Percentiles rank a stretch among this genome's conserved stretches.
These are phyloP conservation scores for Colletotrichum brevisporum DNA, from an alignment of 2,329 filamentous ascomycete genomes.

Conservation along the genomic window DNA sequence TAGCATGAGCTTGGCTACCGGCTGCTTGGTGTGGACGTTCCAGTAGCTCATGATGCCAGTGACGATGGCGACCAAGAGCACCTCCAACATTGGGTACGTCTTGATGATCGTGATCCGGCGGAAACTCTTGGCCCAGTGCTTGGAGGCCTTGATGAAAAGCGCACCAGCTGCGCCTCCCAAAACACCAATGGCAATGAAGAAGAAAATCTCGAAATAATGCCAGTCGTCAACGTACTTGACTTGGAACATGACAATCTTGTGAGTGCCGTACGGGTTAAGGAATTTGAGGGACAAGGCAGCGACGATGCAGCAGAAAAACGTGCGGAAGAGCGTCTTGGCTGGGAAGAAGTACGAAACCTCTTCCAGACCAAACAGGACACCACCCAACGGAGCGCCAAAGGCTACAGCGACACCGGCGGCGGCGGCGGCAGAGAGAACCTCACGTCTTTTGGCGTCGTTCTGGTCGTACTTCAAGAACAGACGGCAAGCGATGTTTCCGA, in stretches of 20 bases:
- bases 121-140: conserved; percentile 90
- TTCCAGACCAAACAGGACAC: conserved; percentile 92
- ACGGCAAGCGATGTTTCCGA: conserved; percentile 95
- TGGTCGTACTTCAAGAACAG: conserved; percentile 94
- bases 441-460: conserved; percentile 94
- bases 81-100: conserved; percentile 86
- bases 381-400: conserved; percentile 89
- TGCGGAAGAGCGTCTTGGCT: conserved; percentile 95
- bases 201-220: conserved; percentile 90
- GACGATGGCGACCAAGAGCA: conserved; percentile 86
- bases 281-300: conserved; percentile 94
- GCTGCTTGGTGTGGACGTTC: conserved; percentile 90
- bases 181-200: conserved; percentile 88
- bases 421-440: conserved; percentile 92
- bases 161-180: conserved; percentile 89
- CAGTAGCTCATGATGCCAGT: conserved; percentile 92
- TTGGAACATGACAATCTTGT: conserved; percentile 97
- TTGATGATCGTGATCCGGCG: conserved; percentile 86
- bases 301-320: conserved; percentile 97
- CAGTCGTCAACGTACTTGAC: conserved; percentile 92
- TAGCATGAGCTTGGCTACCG: conserved; percentile 90
- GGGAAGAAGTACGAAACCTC: conserved; percentile 99
- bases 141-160: conserved; percentile 95
- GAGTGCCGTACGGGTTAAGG: conserved; percentile 93
- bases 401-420: conserved; percentile 94